phyloP scores from a whole-genome alignment of 306 rosid genomes.

The Lathyrus oleraceus region DNA sequence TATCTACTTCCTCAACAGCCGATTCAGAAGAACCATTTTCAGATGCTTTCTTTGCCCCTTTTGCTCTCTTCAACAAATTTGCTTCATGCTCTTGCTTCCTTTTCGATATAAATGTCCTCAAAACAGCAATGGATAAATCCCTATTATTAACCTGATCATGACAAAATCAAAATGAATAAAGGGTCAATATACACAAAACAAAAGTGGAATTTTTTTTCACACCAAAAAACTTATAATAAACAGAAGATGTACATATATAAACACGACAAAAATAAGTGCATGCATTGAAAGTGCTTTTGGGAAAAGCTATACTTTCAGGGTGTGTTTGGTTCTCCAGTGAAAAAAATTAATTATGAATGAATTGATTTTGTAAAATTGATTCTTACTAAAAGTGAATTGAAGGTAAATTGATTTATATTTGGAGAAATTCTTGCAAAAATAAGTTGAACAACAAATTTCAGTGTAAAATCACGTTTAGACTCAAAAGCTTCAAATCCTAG shows the following conservation, averaged over 20 bases:
- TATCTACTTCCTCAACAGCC: slow-evolving; percentile 48
- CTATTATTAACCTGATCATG: slow-evolving; percentile 84
- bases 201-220: neutral
- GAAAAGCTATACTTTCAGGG: too few species aligned
- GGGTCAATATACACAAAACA: slow-evolving; percentile 14
- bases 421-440: too few species aligned
- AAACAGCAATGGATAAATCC: slow-evolving; percentile 92
- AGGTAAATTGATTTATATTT: too few species aligned
- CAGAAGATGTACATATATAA: neutral
- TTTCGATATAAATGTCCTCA: slow-evolving; percentile 72
- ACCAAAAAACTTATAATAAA: neutral
- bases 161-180: slow-evolving; percentile 24
- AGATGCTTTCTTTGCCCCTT: slow-evolving; percentile 42
- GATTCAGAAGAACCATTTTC: slow-evolving; percentile 52
- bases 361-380: too few species aligned
- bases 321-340: too few species aligned
- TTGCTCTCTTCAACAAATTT: slow-evolving; percentile 54
- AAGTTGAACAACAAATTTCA: too few species aligned
- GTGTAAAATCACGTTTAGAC: too few species aligned
- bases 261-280: neutral
- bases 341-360: too few species aligned
- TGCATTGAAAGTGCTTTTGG: neutral
- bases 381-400: too few species aligned
- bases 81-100: slow-evolving; percentile 75
- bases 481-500: too few species aligned